Evolutionary conservation across 2,329 filamentous ascomycete genomes (phyloP), one percentile per base, ranked within the genome.

Genomic region (Diaporthe capsici): DNA sequence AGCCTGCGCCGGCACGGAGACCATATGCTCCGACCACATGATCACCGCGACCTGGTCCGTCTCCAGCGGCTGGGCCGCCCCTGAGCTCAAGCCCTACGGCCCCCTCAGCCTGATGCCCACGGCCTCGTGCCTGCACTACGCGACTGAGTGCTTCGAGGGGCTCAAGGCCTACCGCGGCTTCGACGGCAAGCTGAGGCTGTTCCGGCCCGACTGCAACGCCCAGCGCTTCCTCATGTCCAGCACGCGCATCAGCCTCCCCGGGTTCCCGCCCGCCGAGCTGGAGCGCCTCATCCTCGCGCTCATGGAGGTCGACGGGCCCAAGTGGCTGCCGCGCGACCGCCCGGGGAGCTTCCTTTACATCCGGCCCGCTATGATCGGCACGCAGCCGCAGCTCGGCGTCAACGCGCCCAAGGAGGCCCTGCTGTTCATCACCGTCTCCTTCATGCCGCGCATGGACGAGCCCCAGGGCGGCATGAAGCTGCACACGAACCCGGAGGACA

Each of bases 91-190:
- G 82, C 94, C 95, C 37, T 97, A 95, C 84, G 94, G 94, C 0
- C 93, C 94, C 15, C 86, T 98, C 72, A 89, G 89, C 77, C 91
- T 98, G 81, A 93, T 95, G 87, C 95, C 95, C 49, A 96, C 93
- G 6, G 94, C 95, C 20, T 94, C 92, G 4, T 92, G 92, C 77
- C 89, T 98, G 76, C 95, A 98, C 88, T 98, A 98, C 85, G 95
- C 95, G 15, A 97, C 95, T 65, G 94, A 96, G 85, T 97, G 95
- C 84, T 98, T 97, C 86, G 95, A 98, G 85, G 95, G 95, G 17
- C 85, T 90, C 80, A 98, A 97, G 85, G 91, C 92, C 71, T 97
- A 95, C 88, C 92, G 95, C 70, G 95, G 95, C 74, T 90, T 90
- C 79, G 94, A 96, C 83, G 93, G 92, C 80, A 90, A 90, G 80